Evolutionary conservation across 179 eudicot species (phyloP), one percentile per base, ranked within the genome.

Genomic region (Silene coronaria): DNA sequence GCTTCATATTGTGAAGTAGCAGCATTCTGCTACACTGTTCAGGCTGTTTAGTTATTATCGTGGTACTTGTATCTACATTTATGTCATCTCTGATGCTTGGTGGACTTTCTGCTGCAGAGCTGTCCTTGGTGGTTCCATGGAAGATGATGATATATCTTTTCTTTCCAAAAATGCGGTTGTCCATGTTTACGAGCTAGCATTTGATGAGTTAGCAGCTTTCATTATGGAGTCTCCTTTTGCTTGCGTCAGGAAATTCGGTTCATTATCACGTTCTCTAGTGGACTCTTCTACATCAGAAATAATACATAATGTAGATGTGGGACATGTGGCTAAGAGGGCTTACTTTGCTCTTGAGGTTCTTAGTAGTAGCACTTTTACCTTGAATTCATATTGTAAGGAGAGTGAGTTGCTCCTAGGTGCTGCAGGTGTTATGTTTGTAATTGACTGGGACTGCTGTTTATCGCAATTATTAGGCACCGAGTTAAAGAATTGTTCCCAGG

Each of bases 281-380:
- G 78, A 83, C 74, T 64, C 73, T 64, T 69, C 85, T 70, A 58
- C 28, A 5, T 59, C 72, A 63, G 83, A 77, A 53, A 68, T 72
- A 73, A 79, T 67, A 70, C 76, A 83, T 66, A 83, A 76, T 70
- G 60, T 23, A 21, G 76, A 77, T 76, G 83, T 87, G 76, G 80
- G 23, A 10, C 75, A 76, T 78, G 80, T 87, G 75, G 78, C 81
- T 72, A 86, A 82, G 75, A 85, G 82, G 90, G 93, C 97, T 78
- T 83, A 76, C 73, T 86, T 87, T 84, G 88, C 97, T 57, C 84
- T 91, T 67, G 87, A 88, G 74, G 87, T 93, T 76, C 87, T 95
- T 82, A 82, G 80, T 30, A 85, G 87, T 65, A 85, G 89, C 84
- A 80, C 80, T 74, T 91, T 84, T 82, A 81, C 84, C 82, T 78